Conservation (phyloP, 2,329 filamentous ascomycete genomes). For the Curvularia lunata region DNA sequence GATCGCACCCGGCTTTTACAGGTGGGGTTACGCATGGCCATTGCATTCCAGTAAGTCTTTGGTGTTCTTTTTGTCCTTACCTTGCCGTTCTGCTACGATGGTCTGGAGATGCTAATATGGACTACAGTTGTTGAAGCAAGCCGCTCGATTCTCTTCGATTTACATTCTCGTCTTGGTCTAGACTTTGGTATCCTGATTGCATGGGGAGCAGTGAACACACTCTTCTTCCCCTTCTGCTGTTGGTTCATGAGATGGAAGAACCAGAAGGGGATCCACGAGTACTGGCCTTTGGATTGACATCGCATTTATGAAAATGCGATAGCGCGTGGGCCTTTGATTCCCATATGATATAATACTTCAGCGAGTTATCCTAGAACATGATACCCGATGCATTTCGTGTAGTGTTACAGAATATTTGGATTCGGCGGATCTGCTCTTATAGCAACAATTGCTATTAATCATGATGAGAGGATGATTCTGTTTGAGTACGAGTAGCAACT, state of each 20-base stretch:
- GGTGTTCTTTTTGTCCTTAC: neutral
- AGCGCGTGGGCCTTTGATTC: neutral
- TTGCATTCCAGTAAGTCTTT: constrained; percentile 60
- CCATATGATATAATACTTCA: neutral
- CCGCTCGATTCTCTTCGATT: constrained; percentile 66
- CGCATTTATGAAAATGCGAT: neutral
- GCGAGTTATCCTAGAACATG: neutral
- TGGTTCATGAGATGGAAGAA: constrained; percentile 45
- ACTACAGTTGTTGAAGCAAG: constrained; percentile 62
- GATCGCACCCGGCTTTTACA: constrained; percentile 64
- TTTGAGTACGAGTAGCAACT: too few species aligned
- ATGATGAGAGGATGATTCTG: too few species aligned
- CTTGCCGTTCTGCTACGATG: neutral
- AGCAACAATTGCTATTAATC: too few species aligned
- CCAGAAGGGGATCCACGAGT: constrained; percentile 21
- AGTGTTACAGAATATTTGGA: neutral
- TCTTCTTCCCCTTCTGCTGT: constrained; percentile 60
- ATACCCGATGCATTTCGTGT: neutral
- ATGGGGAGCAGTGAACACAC: constrained; percentile 62
- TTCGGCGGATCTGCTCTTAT: too few species aligned
- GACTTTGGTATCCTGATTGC: constrained; percentile 67
- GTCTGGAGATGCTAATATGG: constrained; percentile 4
- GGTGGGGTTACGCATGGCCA: constrained; percentile 69
- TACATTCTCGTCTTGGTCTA: constrained; percentile 63
- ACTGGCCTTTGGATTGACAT: constrained; percentile 27